Evolutionary conservation across 75 land plant species (phyloP).

Genomic region (Cunninghamia lanceolata): DNA sequence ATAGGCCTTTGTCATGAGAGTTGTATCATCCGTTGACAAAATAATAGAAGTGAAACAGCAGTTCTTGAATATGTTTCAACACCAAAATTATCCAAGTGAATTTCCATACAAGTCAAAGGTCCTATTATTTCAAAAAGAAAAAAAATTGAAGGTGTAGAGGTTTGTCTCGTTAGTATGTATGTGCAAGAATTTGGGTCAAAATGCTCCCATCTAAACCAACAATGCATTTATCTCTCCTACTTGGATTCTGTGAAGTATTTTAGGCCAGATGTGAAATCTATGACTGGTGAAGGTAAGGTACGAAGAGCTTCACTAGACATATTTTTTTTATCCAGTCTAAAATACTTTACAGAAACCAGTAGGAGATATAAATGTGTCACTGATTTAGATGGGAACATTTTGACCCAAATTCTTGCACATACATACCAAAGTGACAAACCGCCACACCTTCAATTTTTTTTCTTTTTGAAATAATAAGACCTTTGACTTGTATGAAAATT

Average conservation of each 20-base stretch:
- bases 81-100: too few species aligned
- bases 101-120: too few species aligned
- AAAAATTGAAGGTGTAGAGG: slow-evolving; percentile 99
- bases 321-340: slow-evolving; percentile 87
- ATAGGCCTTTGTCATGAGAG: too few species aligned
- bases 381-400: slow-evolving; percentile 84
- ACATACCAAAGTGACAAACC: slow-evolving; percentile 97
- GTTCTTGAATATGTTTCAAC: too few species aligned
- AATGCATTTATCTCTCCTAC: slow-evolving; percentile 90
- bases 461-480: slow-evolving; percentile 87
- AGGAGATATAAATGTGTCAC: slow-evolving; percentile 89
- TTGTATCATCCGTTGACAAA: too few species aligned
- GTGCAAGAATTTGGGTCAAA: slow-evolving; percentile 97
- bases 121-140: slow-evolving; percentile 88
- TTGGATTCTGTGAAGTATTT: too few species aligned
- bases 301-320: slow-evolving; percentile 85
- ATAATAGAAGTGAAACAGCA: too few species aligned
- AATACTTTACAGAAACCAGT: too few species aligned
- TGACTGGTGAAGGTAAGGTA: slow-evolving; percentile 88
- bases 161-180: slow-evolving; percentile 97
- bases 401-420: slow-evolving; percentile 95
- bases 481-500: too few species aligned
- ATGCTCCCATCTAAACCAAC: slow-evolving; percentile 76
- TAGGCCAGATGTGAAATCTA: slow-evolving; percentile 88
- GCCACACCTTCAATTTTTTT: slow-evolving; percentile 99